Base-by-base conservation (phyloP, 495 filamentous ascomycete species). In the Tuber melanosporum region DNA sequence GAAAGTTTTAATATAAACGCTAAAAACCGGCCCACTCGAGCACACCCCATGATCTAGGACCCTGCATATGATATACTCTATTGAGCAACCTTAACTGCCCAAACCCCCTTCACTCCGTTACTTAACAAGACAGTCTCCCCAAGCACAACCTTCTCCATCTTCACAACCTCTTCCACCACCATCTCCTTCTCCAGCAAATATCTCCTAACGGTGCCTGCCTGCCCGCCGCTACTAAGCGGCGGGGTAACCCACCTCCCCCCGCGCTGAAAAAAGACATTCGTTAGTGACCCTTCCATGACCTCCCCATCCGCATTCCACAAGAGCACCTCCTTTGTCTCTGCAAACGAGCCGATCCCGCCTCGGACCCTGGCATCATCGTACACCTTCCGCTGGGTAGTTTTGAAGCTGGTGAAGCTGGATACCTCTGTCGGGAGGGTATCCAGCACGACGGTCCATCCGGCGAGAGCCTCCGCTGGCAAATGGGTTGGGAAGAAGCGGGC, bases 281-380 rank as follows among this genome's bases (percentile, higher is more conserved):
- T 93, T 43, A 92, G 88, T 79, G 91, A 94, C 26, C 93, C 93
- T 83, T 99, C 95, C 91, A 96, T 96, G 14, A 97, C 84, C 74
- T 93, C 89, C 3, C 88, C 88, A 39, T 87, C 82, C 1, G 84
- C 84, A 82, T 92, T 93, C 73, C 93, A 86, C 42, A 97, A 81
- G 43, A 98, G 86, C 10, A 95, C 92, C 83, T 97, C 94, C 26
- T 87, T 87, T 66, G 84, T 83, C 47, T 90, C 88, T 0, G 85
- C 81, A 3, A 85, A 86, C 3, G 84, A 86, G 5, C 41, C 77
- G 72, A 95, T 91, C 0, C 85, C 86, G 0, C 86, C 87, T 3
- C 91, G 85, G 19, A 85, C 81, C 43, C 92, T 87, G 8, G 91
- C 92, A n/a, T 81, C 84, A 8, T 88, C 88, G 76, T 95, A 97